Evolutionary conservation across 495 filamentous ascomycete species (phyloP), one percentile per base, ranked within the genome.

Genomic region (Lentithecium fluviatile): DNA sequence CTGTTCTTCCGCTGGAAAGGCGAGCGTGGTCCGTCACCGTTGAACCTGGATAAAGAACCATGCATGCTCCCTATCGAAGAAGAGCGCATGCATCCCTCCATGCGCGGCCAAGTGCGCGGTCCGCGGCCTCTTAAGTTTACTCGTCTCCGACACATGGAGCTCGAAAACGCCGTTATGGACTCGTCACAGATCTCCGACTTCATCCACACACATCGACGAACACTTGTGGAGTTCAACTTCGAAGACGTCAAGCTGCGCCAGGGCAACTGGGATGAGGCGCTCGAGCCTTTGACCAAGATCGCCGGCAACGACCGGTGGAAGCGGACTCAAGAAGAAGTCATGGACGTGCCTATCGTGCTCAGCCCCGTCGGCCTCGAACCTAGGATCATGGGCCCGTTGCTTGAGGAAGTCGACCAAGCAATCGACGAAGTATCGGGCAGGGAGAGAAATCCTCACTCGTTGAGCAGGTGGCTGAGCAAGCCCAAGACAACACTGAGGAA

Each of bases 181-280:
- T 80, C 83, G n/a, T 74, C 77, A 0, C 86, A 91, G 70, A 78
- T 92, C 52, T 75, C 80, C 25, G 71, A 75, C 17, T 82, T 91
- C 49, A 81, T 89, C 23, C 65, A 73, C 6, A 70, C 73, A 21
- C 88, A 92, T 70, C 79, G 82, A 32, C 74, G 73, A 59, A 83
- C 84, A 4, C 78, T 91, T 42, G 73, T 77, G 25, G 87, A 90
- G 61, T 84, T 90, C 68, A 83, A 88, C 56, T 88, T 91, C 70
- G 83, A 89, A 68, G 83, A 86, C 54, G 81, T 87, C 11, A 74
- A 76, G 26, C 75, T 92, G 24, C 78, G 85, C 17, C 76, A 74
- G 51, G 88, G 85, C 20, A 84, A 75, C 50, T 91, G 88, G 88
- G 86, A 91, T 55, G 85, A 88, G 46, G 89, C 88, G 1, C 77